A percentile compares a stretch with the other conserved stretches of the same genome.
phyloP scores from a whole-genome alignment of 139 green algal species.

The Coelastrella sp. region DNA sequence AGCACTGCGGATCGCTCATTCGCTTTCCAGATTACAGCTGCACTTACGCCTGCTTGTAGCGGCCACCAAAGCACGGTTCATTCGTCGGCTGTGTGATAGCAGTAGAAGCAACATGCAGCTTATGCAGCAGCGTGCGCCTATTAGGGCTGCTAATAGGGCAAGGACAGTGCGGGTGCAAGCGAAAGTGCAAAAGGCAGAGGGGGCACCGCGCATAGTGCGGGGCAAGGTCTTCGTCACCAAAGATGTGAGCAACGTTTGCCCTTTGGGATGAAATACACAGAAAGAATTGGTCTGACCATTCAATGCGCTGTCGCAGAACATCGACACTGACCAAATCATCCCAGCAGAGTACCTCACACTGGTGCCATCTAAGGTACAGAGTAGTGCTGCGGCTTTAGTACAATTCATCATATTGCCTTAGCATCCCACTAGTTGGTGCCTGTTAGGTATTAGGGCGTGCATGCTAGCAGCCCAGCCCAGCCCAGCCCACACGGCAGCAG shows the following conservation, averaged over 20 bases:
- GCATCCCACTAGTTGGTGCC: not conserved
- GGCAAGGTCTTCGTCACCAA: slow-evolving; percentile 85
- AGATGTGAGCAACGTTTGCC: slow-evolving; percentile 71
- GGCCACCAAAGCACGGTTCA: not conserved
- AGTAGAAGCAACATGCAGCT: slow-evolving; percentile 27
- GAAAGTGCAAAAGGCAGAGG: slow-evolving; percentile 55
- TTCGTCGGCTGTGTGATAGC: not conserved
- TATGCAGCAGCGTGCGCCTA: slow-evolving; percentile 18
- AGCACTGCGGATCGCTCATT: no score
- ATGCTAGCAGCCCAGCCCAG: no score
- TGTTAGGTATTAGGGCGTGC: not conserved
- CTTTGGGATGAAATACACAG: no score
- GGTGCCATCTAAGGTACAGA: slow-evolving; percentile 88
- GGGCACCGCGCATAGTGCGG: slow-evolving; percentile 63
- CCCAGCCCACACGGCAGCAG: no score
- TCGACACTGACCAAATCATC: slow-evolving; percentile 98
- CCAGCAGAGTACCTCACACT: slow-evolving; percentile 96
- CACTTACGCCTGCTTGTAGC: no score
- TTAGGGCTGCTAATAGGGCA: slow-evolving; percentile 17
- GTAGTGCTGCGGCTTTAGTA: not conserved
- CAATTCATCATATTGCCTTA: not conserved
- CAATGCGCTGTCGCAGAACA: slow-evolving; percentile 84
- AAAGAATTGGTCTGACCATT: no score
- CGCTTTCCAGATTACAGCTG: no score
- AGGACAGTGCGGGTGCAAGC: slow-evolving; percentile 49